Base-by-base conservation (phyloP, 2,329 filamentous ascomycete species). In the Whalleya microplaca region DNA sequence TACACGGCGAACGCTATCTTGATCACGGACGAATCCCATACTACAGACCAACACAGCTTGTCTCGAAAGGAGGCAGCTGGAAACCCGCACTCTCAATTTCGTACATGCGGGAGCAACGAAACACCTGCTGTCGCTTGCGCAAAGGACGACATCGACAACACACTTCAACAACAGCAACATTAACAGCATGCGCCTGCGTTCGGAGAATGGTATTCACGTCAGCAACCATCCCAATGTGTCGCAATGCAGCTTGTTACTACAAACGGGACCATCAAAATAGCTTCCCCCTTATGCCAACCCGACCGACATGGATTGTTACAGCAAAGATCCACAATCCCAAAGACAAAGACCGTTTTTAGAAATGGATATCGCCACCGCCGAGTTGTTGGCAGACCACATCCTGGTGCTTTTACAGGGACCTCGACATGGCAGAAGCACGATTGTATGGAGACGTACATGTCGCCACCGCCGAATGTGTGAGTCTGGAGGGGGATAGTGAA, bases 381-480 rank as follows among this genome's bases (percentile, higher is more conserved):
- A 16, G 14, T 16, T 37, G 32, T 37, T 12, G 32, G 32, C 32
- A 12, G 32, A 37, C 32, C 14, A 16, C 32, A 37, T 14, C 32
- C 32, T 37, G 14, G 32, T 16, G 32, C 7, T 37, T n/a, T 37
- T 12, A 12, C 32, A 37, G 32, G 32, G 8, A 7, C 43, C 48
- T 27, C 56, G 56, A 62, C 49, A 50, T 55, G 48, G 32, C 23
- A 45, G 53, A 55, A 43, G 23, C n/a, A n/a, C n/a, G n/a, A 45
- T n/a, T 47, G 20, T 7, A 10, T 20, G 42, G 18, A 44, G 14
- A 20, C 42, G 46, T 55, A 20, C 32, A 27, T 19, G 44, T 27
- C 45, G 29, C 51, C 40, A 37, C 32, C 32, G 14, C 32, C 32
- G 32, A 37, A 12, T 37, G 9, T 29, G 6, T 12, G 14, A 37